Evolutionary conservation across 257 asterid genomes (phyloP).

Genomic region (Solanum virginianum): DNA sequence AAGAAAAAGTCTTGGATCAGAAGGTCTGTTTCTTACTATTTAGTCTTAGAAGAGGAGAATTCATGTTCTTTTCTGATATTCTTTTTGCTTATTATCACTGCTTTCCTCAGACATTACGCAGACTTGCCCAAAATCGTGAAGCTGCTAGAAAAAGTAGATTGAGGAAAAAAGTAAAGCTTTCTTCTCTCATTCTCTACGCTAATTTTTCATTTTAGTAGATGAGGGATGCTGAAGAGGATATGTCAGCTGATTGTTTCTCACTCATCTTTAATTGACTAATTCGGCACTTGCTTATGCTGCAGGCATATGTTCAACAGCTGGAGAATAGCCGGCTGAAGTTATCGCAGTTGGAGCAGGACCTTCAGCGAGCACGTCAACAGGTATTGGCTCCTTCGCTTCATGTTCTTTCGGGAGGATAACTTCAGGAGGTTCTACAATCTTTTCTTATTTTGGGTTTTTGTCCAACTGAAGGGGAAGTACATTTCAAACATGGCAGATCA

Average conservation of each 20-base stretch:
- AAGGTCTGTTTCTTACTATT: conserved; percentile 34
- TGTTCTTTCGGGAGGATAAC: not conserved
- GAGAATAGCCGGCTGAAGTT: conserved; percentile 92
- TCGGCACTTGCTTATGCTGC: not conserved
- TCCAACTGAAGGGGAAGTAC: conserved; percentile 37
- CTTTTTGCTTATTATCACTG: conserved; percentile 5
- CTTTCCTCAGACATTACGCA: conserved; percentile 50
- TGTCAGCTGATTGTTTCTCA: not conserved
- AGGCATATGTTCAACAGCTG: conserved; percentile 95
- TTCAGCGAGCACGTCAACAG: conserved; percentile 80
- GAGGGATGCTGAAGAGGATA: not conserved
- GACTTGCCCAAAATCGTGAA: conserved; percentile 95
- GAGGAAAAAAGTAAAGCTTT: conserved; percentile 66
- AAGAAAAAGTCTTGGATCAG: conserved; percentile 55
- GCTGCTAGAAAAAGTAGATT: conserved; percentile 93
- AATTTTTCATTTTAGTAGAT: not conserved
- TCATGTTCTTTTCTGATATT: not conserved
- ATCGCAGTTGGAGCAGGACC: conserved; percentile 86
- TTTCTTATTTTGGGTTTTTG: not conserved
- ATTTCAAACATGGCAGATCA: conserved; percentile 71
- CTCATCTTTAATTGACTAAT: not conserved
- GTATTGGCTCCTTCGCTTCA: conserved; percentile 1
- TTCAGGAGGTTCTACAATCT: not conserved
- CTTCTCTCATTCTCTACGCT: not conserved
- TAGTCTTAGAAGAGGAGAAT: not conserved